These are phyloP conservation scores for Paraglomus brasilianum DNA, from an alignment of 192 early-diverging fungal genomes.

Conservation along the genomic window DNA sequence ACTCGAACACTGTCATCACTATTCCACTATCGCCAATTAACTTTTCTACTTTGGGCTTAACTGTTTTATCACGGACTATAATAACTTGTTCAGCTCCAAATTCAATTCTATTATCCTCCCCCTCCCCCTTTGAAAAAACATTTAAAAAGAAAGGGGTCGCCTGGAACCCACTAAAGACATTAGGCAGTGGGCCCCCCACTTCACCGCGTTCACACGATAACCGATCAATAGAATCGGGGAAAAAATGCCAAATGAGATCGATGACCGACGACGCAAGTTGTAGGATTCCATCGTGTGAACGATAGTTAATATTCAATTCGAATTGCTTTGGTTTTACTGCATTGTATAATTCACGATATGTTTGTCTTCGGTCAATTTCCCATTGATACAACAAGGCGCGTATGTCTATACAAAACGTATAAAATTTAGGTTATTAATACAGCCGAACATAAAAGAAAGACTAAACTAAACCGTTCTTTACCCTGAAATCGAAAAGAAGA, in stretches of 20 bases:
- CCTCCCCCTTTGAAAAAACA: not conserved
- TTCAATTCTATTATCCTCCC: not conserved
- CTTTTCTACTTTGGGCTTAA: not conserved
- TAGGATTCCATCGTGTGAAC: conserved; percentile 24
- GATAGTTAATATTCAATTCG: conserved; percentile 21
- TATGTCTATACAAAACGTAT: not conserved
- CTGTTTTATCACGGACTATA: conserved; percentile 4
- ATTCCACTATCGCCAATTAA: not conserved
- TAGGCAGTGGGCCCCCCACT: conserved; percentile 7
- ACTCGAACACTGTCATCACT: not conserved
- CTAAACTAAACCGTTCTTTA: not conserved
- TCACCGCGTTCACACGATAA: conserved; percentile 1
- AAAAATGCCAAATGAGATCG: conserved; percentile 18
- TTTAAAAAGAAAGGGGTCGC: not conserved
- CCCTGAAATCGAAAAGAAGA: conserved; percentile 9
- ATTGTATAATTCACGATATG: not conserved
- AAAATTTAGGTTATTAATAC: not conserved
- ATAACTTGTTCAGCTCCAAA: conserved; percentile 21
- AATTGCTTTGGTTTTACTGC: conserved; percentile 12
- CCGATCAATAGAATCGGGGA: conserved; percentile 11
- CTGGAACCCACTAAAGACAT: not conserved
- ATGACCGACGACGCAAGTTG: conserved; percentile 10
- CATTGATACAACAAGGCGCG: conserved; percentile 9
- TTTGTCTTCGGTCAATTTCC: not conserved
- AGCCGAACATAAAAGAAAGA: not conserved